Evolutionary conservation across 2,329 filamentous ascomycete species (phyloP), one percentile per base, ranked within the genome.

Genomic region (Aspergillus sp.): DNA sequence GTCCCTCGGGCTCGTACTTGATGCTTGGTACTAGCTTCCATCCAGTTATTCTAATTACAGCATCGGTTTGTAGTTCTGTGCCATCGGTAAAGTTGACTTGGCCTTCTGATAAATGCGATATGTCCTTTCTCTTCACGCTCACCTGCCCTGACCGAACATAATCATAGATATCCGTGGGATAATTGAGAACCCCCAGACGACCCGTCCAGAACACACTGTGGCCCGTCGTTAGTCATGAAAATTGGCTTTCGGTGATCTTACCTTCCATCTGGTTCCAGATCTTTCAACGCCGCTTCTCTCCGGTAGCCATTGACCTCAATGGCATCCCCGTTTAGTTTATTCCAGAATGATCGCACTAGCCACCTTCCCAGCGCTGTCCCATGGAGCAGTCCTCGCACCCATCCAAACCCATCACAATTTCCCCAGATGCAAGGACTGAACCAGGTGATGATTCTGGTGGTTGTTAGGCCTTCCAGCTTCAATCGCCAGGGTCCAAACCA

Each of bases 131-230:
- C 12, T 19, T 54, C 3, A 61, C 52, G 4, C 6, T 61, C 25
- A 58, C 59, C 36, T 61, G 55, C 23, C 59, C 55, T 19, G 50
- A 50, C 4, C 50, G 51, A n/a, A 61, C 49, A 32, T 51, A 58
- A 5, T 61, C 51, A 45, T 58, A 43, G 30, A 58, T 58, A 39
- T 61, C n/a, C 30, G 23, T 25, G 6, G 59, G 43, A 17, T 61
- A 61, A 32, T 54, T 61, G 32, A 61, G 55, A 9, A 61, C 55
- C 2, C 55, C 55, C 3, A 61, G 43, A 2, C 59, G 50, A 9
- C 50, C 59, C 2, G 59, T 58, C 59, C 59, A 61, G n/a, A 61
- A 61, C 4, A 61, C 5, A 41, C 59, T 61, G 7, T 32, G 19
- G 2, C 5, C 17, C 32, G 12, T 0, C 5, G 39, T 59, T 39